Conservation (phyloP, 208 protist genomes). For the Strigomonas oncopelti region DNA sequence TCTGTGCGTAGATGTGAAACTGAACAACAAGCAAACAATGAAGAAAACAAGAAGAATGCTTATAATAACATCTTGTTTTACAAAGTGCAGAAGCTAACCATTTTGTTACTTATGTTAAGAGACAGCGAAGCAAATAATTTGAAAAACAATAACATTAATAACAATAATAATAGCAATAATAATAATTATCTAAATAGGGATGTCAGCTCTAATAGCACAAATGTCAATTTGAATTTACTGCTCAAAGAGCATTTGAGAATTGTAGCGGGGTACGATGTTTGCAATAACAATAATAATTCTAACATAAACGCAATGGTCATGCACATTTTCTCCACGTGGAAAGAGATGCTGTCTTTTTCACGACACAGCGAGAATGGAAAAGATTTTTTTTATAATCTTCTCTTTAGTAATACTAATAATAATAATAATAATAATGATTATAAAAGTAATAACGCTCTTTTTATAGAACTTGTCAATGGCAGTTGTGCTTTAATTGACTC, state of each 20-base stretch:
- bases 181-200: neutral
- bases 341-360: neutral
- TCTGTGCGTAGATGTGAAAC: no score
- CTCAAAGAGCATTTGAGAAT: neutral
- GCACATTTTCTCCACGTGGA: neutral
- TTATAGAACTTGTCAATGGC: neutral
- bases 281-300: neutral
- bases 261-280: neutral
- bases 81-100: neutral
- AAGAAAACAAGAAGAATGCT: neutral
- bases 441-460: neutral
- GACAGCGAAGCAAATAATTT: no score
- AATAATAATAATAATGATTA: conserved; percentile 1
- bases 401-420: neutral
- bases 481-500: neutral
- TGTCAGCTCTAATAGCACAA: no score
- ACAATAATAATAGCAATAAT: neutral
- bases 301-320: neutral
- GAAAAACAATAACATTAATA: neutral
- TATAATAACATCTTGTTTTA: neutral
- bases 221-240: neutral
- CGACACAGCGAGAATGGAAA: neutral
- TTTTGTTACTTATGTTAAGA: neutral
- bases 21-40: neutral
- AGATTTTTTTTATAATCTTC: neutral